Evolutionary conservation across 805 yeast genomes (phyloP), one percentile per base, ranked within the genome.

Genomic region (Metschnikowia bowlesiae): DNA sequence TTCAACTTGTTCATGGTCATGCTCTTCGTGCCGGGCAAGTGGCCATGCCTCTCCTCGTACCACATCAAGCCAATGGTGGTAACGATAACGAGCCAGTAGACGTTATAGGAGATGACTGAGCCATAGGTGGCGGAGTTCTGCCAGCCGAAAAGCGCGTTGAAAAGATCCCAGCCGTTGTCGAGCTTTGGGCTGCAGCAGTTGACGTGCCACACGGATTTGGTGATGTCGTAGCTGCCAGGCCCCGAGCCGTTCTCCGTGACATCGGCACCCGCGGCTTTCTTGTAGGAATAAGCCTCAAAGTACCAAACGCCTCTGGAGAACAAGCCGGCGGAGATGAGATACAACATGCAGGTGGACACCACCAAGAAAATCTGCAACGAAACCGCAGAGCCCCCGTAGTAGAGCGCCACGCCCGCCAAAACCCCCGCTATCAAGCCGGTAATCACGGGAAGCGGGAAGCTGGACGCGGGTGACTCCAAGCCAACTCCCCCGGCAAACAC

Each of bases 101-200:
- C 56, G 73, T 89, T 89, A 76, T 92, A 92, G 46, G 91, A 81
- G 46, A 92, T 72, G 51, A 91, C 90, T 3, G 97, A 89, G 49
- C 97, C 96, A 64, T 88, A 80, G 57, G 96, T 89, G 51, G 96
- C 97, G 48, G 96, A 81, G 72, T 92, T 92, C 74, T 90, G 96
- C 98, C 98, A 92, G 54, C 98, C 98, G 55, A 92, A 75, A 50
- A 92, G 69, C 30, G 97, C 88, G 64, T 92, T 92, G 79, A 92
- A 92, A 54, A 92, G 84, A 80, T 90, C 97, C 97, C 97, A 92
- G 74, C 97, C 97, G 60, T 87, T 84, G 69, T 87, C 92, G 52
- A 78, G 75, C 68, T 86, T 91, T 36, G 97, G 97, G 71, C 90
- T 90, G 75, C 97, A 92, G 74, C 97, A 92, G 78, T 92, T 90